Conservation (phyloP, 2,329 filamentous ascomycete species). For the Ceratocystis alfenasii region DNA sequence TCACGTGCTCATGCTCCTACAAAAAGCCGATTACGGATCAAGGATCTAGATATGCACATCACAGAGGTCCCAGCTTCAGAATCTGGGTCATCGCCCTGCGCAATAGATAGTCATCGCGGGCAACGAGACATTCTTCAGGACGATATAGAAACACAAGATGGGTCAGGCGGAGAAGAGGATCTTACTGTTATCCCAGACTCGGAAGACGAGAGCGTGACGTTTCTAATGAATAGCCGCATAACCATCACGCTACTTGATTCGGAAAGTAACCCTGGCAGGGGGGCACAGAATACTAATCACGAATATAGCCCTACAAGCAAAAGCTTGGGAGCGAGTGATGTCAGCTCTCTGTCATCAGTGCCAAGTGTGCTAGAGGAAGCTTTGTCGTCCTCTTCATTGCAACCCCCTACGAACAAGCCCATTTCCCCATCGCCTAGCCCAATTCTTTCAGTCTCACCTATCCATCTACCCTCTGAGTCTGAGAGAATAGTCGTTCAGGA, state of each 20-base stretch:
- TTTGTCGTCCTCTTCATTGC: neutral
- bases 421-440: neutral
- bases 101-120: constrained; percentile 18
- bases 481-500: neutral
- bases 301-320: neutral
- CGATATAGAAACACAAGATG: constrained; percentile 19
- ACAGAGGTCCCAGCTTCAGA: constrained; percentile 12
- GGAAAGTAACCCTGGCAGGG: neutral
- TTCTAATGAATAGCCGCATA: neutral
- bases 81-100: neutral
- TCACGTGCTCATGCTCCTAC: neutral
- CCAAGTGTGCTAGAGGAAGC: neutral
- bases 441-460: neutral
- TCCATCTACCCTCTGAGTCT: neutral
- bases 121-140: constrained; percentile 18
- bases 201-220: constrained; percentile 14
- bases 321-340: neutral
- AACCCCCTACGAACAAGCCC: neutral
- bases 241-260: neutral
- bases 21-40: neutral
- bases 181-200: constrained; percentile 22
- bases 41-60: neutral
- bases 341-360: neutral
- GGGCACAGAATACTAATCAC: neutral
- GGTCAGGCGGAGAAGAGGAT: constrained; percentile 18